Evolutionary conservation across 139 green algal species (phyloP).

Genomic region (Marvania coccoides): DNA sequence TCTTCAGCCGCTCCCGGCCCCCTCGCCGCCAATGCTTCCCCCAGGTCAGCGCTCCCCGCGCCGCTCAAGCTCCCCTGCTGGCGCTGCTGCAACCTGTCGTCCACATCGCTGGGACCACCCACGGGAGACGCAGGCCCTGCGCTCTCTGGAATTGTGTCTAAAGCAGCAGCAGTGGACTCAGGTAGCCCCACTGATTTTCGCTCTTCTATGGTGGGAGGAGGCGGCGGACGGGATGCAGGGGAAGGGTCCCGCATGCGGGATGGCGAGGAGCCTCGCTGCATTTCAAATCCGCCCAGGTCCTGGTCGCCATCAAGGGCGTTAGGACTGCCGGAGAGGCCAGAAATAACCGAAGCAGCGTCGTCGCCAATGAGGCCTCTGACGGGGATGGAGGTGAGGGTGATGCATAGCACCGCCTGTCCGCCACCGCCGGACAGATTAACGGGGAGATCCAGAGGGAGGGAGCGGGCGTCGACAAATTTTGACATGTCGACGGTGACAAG

Average conservation of each 20-base stretch:
- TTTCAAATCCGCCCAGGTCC: not conserved
- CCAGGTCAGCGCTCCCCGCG: too few species aligned
- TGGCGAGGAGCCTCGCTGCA: not conserved
- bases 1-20: too few species aligned
- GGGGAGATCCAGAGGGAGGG: not conserved
- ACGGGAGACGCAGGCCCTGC: not conserved
- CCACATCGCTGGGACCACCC: too few species aligned
- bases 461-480: not conserved
- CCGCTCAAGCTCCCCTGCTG: too few species aligned
- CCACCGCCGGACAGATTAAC: not conserved
- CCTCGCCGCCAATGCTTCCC: too few species aligned
- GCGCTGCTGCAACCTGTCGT: too few species aligned
- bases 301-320: not conserved
- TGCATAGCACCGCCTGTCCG: not conserved
- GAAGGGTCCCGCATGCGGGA: not conserved
- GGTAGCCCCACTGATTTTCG: not conserved
- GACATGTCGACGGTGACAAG: not conserved
- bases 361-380: not conserved
- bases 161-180: not conserved
- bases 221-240: not conserved
- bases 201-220: not conserved
- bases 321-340: slow-evolving; percentile 1
- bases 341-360: slow-evolving; percentile 11
- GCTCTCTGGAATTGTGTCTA: not conserved
- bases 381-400: not conserved